phyloP scores from a whole-genome alignment of 805 yeast genomes.

The Kodamaea kaohsiungensis region DNA sequence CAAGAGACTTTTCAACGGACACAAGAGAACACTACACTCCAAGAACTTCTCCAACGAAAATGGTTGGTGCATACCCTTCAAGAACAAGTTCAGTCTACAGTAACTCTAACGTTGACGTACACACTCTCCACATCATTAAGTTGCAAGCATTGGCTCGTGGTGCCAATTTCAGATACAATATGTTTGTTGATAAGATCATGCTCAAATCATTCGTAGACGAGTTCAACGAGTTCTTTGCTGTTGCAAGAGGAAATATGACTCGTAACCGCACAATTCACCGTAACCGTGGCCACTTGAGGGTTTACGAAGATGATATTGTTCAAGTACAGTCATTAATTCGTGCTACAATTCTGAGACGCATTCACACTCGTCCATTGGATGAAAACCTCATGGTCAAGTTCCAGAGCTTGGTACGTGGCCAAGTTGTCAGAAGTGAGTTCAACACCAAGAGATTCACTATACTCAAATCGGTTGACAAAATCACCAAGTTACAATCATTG shows the following conservation, averaged over 20 bases:
- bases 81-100: not conserved
- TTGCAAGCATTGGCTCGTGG: constrained; percentile 76
- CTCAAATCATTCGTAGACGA: constrained; percentile 57
- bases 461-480: constrained; percentile 12
- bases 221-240: constrained; percentile 49
- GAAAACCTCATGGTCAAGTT: constrained; percentile 25
- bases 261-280: constrained; percentile 33
- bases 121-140: constrained; percentile 35
- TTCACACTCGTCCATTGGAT: not conserved
- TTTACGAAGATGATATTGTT: constrained; percentile 32
- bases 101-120: constrained; percentile 8
- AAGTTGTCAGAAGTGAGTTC: constrained; percentile 25
- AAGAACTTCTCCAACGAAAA: not conserved
- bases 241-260: constrained; percentile 49
- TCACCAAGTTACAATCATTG: constrained; percentile 43
- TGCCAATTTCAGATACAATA: constrained; percentile 59
- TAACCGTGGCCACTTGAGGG: constrained; percentile 34
- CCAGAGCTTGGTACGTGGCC: constrained; percentile 49
- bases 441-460: constrained; percentile 11
- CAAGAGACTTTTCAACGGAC: not conserved
- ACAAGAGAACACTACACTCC: not conserved
- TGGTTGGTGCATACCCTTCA: not conserved
- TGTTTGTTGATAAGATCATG: constrained; percentile 64
- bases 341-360: constrained; percentile 20
- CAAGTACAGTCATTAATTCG: constrained; percentile 43